phyloP scores from a whole-genome alignment of 78 protist species.

The Cavenderia fasciculata region DNA sequence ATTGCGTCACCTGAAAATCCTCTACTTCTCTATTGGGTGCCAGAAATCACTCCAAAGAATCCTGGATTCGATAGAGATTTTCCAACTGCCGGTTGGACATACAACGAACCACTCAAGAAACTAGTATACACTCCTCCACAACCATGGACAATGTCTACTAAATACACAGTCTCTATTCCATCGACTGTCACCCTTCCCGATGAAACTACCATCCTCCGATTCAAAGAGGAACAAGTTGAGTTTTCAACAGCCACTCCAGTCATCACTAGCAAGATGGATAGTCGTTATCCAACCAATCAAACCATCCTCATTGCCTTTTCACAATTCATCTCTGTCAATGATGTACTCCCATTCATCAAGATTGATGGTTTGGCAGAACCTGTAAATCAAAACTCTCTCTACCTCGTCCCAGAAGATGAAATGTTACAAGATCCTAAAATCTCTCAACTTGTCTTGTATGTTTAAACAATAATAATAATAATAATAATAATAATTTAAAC shows the following conservation, averaged over 20 bases:
- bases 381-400: background rate
- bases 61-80: conserved; percentile 43
- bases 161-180: conserved; percentile 34
- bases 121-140: conserved; percentile 39
- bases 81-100: conserved; percentile 54
- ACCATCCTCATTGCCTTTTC: conserved; percentile 40
- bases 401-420: conserved; percentile 22
- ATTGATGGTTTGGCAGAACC: background rate
- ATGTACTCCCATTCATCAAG: conserved; percentile 11
- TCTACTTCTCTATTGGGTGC: conserved; percentile 53
- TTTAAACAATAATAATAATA: too few relatives aligned
- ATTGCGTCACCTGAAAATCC: too few relatives aligned
- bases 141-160: conserved; percentile 47
- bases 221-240: conserved; percentile 15
- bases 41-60: conserved; percentile 46
- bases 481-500: background rate
- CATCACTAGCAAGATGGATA: background rate
- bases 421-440: conserved; percentile 64
- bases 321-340: conserved; percentile 29
- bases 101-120: background rate
- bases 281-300: conserved; percentile 25
- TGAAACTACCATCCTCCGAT: background rate
- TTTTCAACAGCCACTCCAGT: conserved; percentile 15
- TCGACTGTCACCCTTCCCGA: background rate
- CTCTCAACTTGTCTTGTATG: background rate